These are phyloP conservation scores for Myxozyma nipponensis DNA, from an alignment of 805 yeast genomes.

Conservation along the genomic window DNA sequence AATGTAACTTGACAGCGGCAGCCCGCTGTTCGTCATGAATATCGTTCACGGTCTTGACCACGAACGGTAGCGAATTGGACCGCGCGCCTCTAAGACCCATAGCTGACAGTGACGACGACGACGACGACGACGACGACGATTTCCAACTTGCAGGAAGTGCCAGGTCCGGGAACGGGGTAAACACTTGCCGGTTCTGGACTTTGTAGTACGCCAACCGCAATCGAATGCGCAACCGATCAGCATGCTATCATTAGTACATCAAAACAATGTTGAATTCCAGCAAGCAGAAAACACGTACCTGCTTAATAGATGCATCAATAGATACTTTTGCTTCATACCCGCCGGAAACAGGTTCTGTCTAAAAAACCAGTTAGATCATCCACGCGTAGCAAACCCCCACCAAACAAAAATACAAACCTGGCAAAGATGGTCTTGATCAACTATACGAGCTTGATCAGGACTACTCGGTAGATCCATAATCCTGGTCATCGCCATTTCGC, in stretches of 20 bases:
- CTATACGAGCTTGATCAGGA: too few relatives aligned
- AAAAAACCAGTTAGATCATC: too few relatives aligned
- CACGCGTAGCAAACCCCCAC: too few relatives aligned
- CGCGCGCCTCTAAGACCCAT: not conserved
- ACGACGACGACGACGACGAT: too few relatives aligned
- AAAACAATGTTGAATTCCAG: too few relatives aligned
- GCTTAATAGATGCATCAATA: too few relatives aligned
- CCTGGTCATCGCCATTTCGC: not conserved
- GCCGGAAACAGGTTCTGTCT: too few relatives aligned
- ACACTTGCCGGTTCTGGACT: conserved; percentile 35
- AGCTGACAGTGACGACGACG: not conserved
- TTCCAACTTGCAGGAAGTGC: not conserved
- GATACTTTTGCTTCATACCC: too few relatives aligned
- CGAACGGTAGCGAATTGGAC: not conserved
- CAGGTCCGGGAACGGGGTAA: conserved; percentile 32
- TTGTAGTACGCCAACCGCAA: conserved; percentile 38
- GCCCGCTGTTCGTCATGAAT: not conserved
- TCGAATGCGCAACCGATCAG: conserved; percentile 33
- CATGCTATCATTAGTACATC: conserved; percentile 24
- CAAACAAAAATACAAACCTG: too few relatives aligned
- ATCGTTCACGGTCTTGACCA: not conserved
- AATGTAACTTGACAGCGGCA: too few relatives aligned
- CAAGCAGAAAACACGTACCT: too few relatives aligned
- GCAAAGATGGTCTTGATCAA: too few relatives aligned
- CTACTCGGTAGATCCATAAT: conserved; percentile 3